A percentile compares a stretch with the other conserved stretches of the same genome.
Evolutionary conservation across 805 yeast genomes (phyloP).

Genomic region (Myxozyma vanderwaltii): DNA sequence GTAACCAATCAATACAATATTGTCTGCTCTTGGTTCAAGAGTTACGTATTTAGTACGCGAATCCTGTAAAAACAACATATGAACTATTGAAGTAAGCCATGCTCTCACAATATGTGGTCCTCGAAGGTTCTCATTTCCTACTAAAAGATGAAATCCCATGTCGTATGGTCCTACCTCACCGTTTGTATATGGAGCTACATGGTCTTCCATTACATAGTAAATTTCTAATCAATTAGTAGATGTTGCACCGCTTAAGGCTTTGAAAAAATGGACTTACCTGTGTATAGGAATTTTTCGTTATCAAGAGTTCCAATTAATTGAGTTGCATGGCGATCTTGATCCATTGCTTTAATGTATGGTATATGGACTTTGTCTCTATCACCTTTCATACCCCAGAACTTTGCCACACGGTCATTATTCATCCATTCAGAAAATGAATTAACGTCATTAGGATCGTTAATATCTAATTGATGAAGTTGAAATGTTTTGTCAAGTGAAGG

Average conservation of each 20-base stretch:
- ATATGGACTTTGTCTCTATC: constrained; percentile 22
- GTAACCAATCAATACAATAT: constrained; percentile 34
- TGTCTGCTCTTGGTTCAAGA: constrained; percentile 38
- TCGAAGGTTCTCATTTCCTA: constrained; percentile 36
- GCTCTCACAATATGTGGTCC: constrained; percentile 37
- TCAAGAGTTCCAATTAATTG: constrained; percentile 35
- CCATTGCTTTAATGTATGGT: constrained; percentile 24
- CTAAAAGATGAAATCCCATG: constrained; percentile 38
- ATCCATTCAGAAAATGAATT: constrained; percentile 34
- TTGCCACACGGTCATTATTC: constrained; percentile 36
- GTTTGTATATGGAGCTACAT: constrained; percentile 32
- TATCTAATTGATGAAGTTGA: constrained; percentile 19
- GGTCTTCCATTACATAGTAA: constrained; percentile 38
- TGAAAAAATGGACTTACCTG: constrained; percentile 25
- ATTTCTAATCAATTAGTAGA: too few relatives aligned
- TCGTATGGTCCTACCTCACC: constrained; percentile 29
- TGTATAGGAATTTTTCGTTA: constrained; percentile 31
- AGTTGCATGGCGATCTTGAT: constrained; percentile 27
- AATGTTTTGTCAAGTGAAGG: constrained; percentile 27
- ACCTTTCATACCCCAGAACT: constrained; percentile 36
- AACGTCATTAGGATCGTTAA: constrained; percentile 10
- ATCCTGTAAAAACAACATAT: constrained; percentile 35
- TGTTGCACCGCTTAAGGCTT: too few relatives aligned
- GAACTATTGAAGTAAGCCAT: constrained; percentile 37
- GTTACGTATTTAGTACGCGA: constrained; percentile 32